Conservation (phyloP, 2,329 filamentous ascomycete genomes). For the Pseudogymnoascus sp. region DNA sequence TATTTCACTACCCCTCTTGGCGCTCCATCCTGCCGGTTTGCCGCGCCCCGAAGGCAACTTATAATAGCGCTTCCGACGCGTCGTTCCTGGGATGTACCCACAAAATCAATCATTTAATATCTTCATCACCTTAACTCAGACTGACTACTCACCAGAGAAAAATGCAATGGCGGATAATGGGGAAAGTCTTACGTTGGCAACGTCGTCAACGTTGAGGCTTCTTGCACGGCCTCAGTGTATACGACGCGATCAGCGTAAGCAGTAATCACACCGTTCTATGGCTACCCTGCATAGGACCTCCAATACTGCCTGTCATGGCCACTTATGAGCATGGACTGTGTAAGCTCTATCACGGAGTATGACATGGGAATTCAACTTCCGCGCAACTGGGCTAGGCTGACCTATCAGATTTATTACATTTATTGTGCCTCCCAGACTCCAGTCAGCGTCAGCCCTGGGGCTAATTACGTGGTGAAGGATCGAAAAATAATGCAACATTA, state of each 20-base stretch:
- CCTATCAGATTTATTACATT: neutral
- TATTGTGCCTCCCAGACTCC: neutral
- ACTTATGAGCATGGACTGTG: neutral
- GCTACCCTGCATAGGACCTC: neutral
- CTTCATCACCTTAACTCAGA: neutral
- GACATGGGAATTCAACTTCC: neutral
- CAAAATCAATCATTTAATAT: neutral
- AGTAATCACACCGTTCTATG: neutral
- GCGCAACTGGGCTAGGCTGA: neutral
- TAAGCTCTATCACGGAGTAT: neutral
- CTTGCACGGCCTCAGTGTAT: neutral
- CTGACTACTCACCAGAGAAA: neutral
- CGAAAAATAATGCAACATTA: neutral
- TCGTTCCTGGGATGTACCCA: neutral
- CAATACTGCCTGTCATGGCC: neutral
- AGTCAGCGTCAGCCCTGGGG: neutral
- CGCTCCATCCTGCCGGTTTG: neutral
- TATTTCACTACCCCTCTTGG: neutral
- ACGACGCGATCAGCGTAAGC: neutral
- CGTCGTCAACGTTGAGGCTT: neutral
- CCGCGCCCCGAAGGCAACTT: neutral
- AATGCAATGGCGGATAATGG: neutral
- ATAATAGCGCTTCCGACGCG: neutral
- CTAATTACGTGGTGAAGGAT: neutral
- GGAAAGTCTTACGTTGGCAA: neutral